A percentile compares a stretch with the other conserved stretches of the same genome.
These are phyloP conservation scores for Mycena floridula DNA, from an alignment of 768 basidiomycete genomes.

Conservation along the genomic window DNA sequence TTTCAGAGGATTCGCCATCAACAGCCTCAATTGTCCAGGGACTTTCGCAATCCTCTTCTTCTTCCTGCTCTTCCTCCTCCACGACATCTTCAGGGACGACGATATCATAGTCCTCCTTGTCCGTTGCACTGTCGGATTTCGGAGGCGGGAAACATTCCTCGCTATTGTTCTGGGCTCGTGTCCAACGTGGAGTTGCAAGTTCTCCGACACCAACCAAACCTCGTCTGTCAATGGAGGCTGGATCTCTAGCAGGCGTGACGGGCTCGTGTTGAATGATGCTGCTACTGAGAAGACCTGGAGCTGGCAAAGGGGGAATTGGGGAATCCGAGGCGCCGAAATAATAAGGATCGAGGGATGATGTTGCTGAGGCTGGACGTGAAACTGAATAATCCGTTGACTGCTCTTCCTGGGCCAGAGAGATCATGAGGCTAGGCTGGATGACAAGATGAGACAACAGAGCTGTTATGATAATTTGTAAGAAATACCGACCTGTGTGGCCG, in stretches of 20 bases:
- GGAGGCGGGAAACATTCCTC: conserved; percentile 26
- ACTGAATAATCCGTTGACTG: conserved; percentile 37
- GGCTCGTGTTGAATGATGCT: conserved; percentile 38
- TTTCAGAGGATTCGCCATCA: conserved; percentile 71
- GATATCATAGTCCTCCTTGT: conserved; percentile 36
- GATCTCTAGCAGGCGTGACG: conserved; percentile 70
- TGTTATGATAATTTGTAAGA: conserved; percentile 14
- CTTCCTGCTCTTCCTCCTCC: no score
- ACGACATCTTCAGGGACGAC: conserved; percentile 31
- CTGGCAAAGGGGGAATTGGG: conserved; percentile 61
- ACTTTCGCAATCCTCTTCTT: conserved; percentile 61
- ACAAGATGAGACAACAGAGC: conserved; percentile 39
- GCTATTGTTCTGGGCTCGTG: conserved; percentile 40
- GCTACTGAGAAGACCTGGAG: conserved; percentile 65
- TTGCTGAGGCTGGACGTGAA: conserved; percentile 68
- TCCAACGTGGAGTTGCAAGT: conserved; percentile 94
- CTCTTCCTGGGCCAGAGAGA: conserved; percentile 37
- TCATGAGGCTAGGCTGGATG: conserved; percentile 34
- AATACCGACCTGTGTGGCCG: conserved; percentile 31
- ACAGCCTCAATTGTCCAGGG: conserved; percentile 88
- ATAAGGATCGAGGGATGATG: conserved; percentile 83
- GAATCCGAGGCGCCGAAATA: conserved; percentile 75
- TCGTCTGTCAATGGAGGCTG: conserved; percentile 75
- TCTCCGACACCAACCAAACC: conserved; percentile 94
- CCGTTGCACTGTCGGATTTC: no score